Base-by-base conservation (phyloP, 1,284 basidiomycete genomes). In the Exsudoporus floridanus region DNA sequence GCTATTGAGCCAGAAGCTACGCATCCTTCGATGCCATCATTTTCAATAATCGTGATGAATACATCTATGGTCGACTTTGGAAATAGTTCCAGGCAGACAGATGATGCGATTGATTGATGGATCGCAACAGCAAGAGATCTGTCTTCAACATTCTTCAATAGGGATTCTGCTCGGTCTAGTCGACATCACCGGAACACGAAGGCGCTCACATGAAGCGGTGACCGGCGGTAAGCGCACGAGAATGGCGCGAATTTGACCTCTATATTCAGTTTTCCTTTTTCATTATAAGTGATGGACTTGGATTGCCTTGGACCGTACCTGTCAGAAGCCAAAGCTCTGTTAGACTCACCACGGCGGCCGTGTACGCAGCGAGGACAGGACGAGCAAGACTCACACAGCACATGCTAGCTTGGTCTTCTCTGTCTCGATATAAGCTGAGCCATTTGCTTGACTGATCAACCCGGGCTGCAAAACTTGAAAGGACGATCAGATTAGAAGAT, bases 231-330 rank as follows among this genome's bases (percentile, higher is more conserved):
- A 27, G 77, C 73, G 60, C 86, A 91, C 6, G 95, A 91, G 70
- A 97, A 99, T 0, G 97, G 96, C 1, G 96, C 83, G 67, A 96
- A 98, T 72, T 98, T 98, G 55, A 98, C 90, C 71, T 98, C 94
- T 3, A 99, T 91, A 57, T 94, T 98, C 52, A 99, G 73, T 53
- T 84, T 84, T 0, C 95, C 96, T 57, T 85, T 87, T 58, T 96
- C 90, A 56, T 81, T 91, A 70, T 94, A 98, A 2, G 82, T 70
- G 46, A 81, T 74, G 57, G 79, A 84, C 77, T 89, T 92, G 25
- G 89, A 84, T 64, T 94, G 95, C 51, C 94, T 83, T 9, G 96
- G 97, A 0, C 96, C 96, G 70, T 98, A 98, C 7, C 94, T 96
- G 58, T 35, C 55, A 30, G 23, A 19, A n/a, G 27, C 49, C 21